Evolutionary conservation across 208 protist species (phyloP).

Genomic region (Leishmania tropica): DNA sequence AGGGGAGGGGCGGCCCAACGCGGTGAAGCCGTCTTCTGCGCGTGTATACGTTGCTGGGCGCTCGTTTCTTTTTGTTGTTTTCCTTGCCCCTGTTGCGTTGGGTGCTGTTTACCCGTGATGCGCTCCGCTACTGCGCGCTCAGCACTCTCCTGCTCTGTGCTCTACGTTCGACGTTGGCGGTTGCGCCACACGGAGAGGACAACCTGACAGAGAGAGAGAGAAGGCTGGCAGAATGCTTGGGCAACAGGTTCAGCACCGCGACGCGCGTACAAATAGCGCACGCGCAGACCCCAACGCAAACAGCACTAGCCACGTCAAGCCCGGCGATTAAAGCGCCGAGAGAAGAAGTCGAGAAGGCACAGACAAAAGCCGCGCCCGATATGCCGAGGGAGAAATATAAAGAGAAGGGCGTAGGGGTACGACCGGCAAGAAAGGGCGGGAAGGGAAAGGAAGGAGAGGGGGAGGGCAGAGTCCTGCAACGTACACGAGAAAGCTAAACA

Average conservation of each 20-base stretch:
- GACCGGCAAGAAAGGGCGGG: background rate
- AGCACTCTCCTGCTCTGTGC: background rate
- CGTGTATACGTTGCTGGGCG: background rate
- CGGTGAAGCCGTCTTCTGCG: background rate
- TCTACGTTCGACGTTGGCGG: background rate
- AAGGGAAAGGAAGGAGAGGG: background rate
- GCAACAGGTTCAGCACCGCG: background rate
- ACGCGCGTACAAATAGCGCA: background rate
- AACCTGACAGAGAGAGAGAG: background rate
- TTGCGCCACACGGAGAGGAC: background rate
- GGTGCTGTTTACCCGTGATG: background rate
- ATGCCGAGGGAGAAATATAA: slow-evolving; percentile 9
- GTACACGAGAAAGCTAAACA: background rate
- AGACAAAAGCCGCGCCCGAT: background rate
- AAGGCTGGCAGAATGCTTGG: background rate
- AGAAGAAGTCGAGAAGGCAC: background rate
- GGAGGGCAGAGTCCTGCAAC: background rate
- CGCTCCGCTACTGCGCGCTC: background rate
- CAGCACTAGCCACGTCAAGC: slow-evolving; percentile 1
- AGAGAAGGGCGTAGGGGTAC: background rate
- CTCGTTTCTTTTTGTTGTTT: background rate
- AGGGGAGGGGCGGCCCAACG: background rate
- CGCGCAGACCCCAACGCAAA: background rate
- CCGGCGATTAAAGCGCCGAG: background rate
- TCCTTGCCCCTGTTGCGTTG: background rate